Conservation (phyloP, 306 rosid species). For the Psophocarpus tetragonolobus region DNA sequence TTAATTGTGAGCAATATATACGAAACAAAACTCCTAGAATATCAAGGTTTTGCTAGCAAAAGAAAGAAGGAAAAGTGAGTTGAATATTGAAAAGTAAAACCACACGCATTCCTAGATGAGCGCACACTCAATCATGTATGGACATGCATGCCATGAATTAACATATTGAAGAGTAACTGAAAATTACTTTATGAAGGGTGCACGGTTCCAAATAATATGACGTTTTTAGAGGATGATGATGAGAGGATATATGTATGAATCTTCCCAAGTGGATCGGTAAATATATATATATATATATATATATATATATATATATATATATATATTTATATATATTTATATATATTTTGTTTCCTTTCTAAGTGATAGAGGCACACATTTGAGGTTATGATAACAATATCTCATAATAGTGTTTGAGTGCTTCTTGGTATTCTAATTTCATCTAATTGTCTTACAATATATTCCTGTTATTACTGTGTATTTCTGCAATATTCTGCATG, state of each 20-base stretch:
- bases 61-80: slow-evolving; percentile 20
- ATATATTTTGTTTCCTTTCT: slow-evolving; percentile 29
- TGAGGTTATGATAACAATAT: slow-evolving; percentile 39
- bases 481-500: slow-evolving; percentile 50
- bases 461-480: slow-evolving; percentile 28
- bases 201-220: slow-evolving; percentile 43
- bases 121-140: slow-evolving; percentile 1
- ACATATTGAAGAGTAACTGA: slow-evolving; percentile 2
- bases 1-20: background rate
- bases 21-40: background rate
- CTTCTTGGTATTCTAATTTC: slow-evolving; percentile 34
- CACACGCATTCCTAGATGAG: slow-evolving; percentile 26
- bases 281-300: too few relatives aligned
- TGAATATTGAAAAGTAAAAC: slow-evolving; percentile 37
- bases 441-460: slow-evolving; percentile 12
- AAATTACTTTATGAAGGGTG: slow-evolving; percentile 21
- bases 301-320: too few relatives aligned
- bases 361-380: slow-evolving; percentile 35
- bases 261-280: background rate
- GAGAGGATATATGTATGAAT: slow-evolving; percentile 27
- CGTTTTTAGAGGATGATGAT: slow-evolving; percentile 33
- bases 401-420: slow-evolving; percentile 42
- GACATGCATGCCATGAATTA: slow-evolving; percentile 31
- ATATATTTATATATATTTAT: too few relatives aligned
- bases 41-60: slow-evolving; percentile 10